phyloP scores from a whole-genome alignment of 2,329 filamentous ascomycete species.

The Botryosphaeria dothidea region DNA sequence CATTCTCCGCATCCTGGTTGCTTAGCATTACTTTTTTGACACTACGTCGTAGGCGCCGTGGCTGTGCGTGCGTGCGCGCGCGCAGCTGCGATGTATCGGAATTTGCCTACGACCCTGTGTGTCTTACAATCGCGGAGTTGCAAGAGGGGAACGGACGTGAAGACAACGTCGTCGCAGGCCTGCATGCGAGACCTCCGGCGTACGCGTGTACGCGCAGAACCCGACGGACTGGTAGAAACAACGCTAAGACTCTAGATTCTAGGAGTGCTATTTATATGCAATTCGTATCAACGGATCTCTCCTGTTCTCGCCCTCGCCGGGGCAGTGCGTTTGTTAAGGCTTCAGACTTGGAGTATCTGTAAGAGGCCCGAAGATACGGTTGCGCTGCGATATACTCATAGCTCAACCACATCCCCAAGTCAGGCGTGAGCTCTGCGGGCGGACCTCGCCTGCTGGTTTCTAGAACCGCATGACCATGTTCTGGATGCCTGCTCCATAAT shows the following conservation, averaged over 20 bases:
- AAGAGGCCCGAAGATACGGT: no score
- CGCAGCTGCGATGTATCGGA: not conserved
- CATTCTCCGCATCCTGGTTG: not conserved
- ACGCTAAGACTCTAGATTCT: not conserved
- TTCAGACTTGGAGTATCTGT: no score
- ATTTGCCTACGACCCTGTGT: not conserved
- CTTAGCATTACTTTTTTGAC: not conserved
- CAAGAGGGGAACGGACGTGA: not conserved
- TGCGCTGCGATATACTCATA: not conserved
- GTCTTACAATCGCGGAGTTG: not conserved
- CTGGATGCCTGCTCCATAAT: not conserved
- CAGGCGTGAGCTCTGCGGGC: not conserved
- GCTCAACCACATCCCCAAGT: not conserved
- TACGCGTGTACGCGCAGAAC: not conserved
- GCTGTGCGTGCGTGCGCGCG: not conserved
- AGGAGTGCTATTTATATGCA: not conserved
- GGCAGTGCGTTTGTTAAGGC: not conserved
- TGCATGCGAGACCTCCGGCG: not conserved
- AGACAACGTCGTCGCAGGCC: not conserved
- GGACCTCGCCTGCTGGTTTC: not conserved
- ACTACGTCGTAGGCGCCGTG: not conserved
- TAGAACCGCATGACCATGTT: not conserved
- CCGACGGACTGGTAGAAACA: not conserved
- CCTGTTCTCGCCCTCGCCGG: not conserved
- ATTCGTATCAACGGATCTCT: not conserved